These are phyloP conservation scores for Globisporangium parvum DNA, from an alignment of 352 stramenopile species.

Conservation along the genomic window DNA sequence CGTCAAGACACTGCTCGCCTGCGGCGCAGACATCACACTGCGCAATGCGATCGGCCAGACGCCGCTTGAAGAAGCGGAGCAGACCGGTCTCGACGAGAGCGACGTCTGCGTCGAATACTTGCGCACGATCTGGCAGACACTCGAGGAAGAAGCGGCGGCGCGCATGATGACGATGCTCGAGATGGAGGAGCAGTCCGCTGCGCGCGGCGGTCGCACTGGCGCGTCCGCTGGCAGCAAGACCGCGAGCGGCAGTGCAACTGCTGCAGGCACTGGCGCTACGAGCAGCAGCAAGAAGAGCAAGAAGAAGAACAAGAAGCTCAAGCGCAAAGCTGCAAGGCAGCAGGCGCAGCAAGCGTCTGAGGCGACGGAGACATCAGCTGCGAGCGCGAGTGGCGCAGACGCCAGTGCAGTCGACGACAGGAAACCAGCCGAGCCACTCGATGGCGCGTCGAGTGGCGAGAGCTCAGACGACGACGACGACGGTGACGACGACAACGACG, in stretches of 20 bases:
- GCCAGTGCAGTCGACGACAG: neutral
- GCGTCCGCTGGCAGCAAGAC: neutral
- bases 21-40: slow-evolving; percentile 68
- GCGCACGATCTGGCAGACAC: slow-evolving; percentile 50
- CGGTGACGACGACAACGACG: neutral
- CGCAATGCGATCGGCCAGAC: slow-evolving; percentile 78
- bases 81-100: slow-evolving; percentile 52
- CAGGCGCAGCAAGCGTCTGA: slow-evolving; percentile 15
- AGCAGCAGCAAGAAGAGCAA: slow-evolving; percentile 42
- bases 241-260: neutral
- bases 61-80: slow-evolving; percentile 68
- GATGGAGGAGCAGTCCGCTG: slow-evolving; percentile 46
- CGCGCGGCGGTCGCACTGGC: slow-evolving; percentile 6
- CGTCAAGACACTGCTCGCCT: slow-evolving; percentile 55
- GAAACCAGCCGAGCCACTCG: neutral
- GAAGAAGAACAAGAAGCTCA: slow-evolving; percentile 74
- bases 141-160: slow-evolving; percentile 72
- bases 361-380: neutral
- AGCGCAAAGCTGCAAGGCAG: slow-evolving; percentile 38
- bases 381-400: neutral
- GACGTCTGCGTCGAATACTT: slow-evolving; percentile 53
- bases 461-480: slow-evolving; percentile 13
- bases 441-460: slow-evolving; percentile 10
- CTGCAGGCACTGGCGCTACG: too few species aligned
- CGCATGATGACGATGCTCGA: slow-evolving; percentile 84